Conservation (phyloP, 257 asterid genomes). For the Penstemon eatonii region DNA sequence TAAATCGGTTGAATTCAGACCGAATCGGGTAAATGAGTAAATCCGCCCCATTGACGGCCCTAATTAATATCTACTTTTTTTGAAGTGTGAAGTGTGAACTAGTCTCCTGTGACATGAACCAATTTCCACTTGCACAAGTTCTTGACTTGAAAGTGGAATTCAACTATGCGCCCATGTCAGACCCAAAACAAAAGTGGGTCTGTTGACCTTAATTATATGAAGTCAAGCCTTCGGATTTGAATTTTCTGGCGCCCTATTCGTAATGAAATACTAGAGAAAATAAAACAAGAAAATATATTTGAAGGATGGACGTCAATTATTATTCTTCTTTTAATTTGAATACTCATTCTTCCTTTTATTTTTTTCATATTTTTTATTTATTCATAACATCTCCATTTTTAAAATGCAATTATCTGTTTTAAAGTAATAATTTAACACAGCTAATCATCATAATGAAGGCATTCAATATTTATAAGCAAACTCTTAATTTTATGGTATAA, state of each 20-base stretch:
- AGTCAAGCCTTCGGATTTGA: slow-evolving; percentile 18
- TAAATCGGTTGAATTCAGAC: no score
- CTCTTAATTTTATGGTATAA: neutral
- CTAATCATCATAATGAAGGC: neutral
- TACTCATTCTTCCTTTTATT: no score
- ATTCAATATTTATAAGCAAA: neutral
- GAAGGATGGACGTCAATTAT: neutral
- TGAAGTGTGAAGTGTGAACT: neutral
- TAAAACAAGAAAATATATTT: neutral
- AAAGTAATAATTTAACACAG: no score
- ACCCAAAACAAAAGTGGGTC: neutral
- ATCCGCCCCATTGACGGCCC: no score
- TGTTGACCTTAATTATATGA: neutral
- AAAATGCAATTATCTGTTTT: no score
- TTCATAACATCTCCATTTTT: no score
- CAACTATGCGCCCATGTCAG: neutral
- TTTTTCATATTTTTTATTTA: no score
- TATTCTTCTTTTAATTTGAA: no score
- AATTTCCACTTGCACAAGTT: neutral
- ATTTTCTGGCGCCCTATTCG: neutral
- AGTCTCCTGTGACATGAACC: neutral
- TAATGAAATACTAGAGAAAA: neutral
- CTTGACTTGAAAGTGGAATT: neutral
- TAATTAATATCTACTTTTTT: neutral
- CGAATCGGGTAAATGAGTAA: no score